Percentiles rank a stretch among this genome's conserved stretches.
Evolutionary conservation across 305 asterid genomes (phyloP).

Genomic region (Fraxinus paxiana): DNA sequence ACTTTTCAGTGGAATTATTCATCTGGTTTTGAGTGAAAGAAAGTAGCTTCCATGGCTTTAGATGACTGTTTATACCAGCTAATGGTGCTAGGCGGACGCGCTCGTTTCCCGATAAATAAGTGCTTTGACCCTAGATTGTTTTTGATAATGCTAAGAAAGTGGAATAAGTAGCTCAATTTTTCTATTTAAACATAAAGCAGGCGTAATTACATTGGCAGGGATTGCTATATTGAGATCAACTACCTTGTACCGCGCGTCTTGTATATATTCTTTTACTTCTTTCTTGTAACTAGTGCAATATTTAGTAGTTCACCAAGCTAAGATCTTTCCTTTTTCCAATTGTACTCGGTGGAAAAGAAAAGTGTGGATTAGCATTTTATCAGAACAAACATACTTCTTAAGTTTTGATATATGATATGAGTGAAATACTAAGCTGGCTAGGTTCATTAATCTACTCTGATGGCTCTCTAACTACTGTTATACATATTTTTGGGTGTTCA

Average conservation of each 20-base stretch:
- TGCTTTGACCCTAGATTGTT: neutral
- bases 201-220: neutral
- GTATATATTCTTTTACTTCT: neutral
- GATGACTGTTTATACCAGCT: neutral
- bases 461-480: neutral
- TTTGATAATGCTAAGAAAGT: neutral
- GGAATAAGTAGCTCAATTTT: neutral
- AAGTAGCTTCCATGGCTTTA: constrained; percentile 10
- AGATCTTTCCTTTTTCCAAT: neutral
- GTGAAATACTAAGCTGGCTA: neutral
- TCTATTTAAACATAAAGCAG: neutral
- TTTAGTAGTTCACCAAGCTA: neutral
- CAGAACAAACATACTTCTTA: neutral
- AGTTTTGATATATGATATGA: neutral
- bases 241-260: neutral
- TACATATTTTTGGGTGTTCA: neutral
- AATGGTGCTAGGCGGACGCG: neutral
- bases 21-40: constrained; percentile 1
- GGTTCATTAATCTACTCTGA: neutral
- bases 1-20: neutral
- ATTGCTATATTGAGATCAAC: constrained; percentile 16
- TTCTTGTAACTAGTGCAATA: constrained; percentile 11
- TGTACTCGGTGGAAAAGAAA: neutral
- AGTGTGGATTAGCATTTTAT: neutral
- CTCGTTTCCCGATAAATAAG: constrained; percentile 8